These are phyloP conservation scores for Coniferiporia sulphurascens DNA, from an alignment of 1,284 basidiomycete species.

Conservation along the genomic window DNA sequence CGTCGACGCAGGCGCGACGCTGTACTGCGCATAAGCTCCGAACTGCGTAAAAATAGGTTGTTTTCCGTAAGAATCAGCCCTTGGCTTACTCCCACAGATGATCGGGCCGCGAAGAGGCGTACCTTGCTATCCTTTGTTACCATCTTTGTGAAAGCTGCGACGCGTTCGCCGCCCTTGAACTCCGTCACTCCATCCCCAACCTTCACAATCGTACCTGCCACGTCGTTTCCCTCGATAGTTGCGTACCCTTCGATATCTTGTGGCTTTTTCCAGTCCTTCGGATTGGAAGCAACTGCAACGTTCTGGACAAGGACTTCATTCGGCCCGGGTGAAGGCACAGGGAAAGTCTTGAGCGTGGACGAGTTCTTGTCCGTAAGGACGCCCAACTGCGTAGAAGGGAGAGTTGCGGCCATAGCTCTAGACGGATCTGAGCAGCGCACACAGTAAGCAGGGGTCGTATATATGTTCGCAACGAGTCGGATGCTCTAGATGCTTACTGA, in stretches of 20 bases:
- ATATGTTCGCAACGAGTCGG: too few species aligned
- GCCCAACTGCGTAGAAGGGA: slow-evolving; percentile 9
- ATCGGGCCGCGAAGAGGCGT: neutral
- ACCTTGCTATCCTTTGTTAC: slow-evolving; percentile 10
- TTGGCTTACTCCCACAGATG: too few species aligned
- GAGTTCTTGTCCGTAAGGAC: slow-evolving; percentile 8
- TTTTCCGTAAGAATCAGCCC: too few species aligned
- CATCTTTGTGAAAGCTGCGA: slow-evolving; percentile 27
- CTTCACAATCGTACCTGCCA: slow-evolving; percentile 14
- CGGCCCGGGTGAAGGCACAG: slow-evolving; percentile 16
- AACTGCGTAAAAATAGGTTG: neutral
- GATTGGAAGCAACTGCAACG: slow-evolving; percentile 29
- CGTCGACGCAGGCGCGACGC: slow-evolving; percentile 8
- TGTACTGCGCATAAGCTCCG: slow-evolving; percentile 14
- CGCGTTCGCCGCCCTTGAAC: slow-evolving; percentile 19
- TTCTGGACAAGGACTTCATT: slow-evolving; percentile 31
- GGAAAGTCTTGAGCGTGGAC: slow-evolving; percentile 7
- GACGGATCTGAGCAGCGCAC: too few species aligned
- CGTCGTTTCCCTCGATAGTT: slow-evolving; percentile 20
- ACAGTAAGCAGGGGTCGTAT: too few species aligned
- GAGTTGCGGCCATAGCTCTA: neutral
- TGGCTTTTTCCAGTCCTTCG: slow-evolving; percentile 30
- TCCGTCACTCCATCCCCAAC: slow-evolving; percentile 20
- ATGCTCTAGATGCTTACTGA: too few species aligned
- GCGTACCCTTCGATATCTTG: slow-evolving; percentile 15